Conservation (phyloP, 495 filamentous ascomycete species). For the Aspergillus saccharolyticus region DNA sequence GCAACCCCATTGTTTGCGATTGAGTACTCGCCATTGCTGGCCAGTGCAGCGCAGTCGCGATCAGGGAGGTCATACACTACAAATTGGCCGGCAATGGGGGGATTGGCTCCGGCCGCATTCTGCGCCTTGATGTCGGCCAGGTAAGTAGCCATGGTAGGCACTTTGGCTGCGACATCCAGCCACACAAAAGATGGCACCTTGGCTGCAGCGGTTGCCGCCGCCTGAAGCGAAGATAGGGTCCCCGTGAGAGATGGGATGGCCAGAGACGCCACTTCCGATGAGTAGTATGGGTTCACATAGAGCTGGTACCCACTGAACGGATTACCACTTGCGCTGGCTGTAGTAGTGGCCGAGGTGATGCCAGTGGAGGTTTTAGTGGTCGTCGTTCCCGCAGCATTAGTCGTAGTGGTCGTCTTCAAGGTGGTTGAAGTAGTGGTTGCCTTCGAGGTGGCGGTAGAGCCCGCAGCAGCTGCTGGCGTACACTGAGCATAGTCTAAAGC, state of each 20-base stretch:
- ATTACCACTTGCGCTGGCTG: slow-evolving; percentile 36
- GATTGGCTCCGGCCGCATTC: slow-evolving; percentile 49
- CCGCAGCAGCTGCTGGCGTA: neutral
- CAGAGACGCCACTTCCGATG: slow-evolving; percentile 46
- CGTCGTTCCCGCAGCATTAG: slow-evolving; percentile 13
- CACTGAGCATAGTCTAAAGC: neutral
- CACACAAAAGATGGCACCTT: slow-evolving; percentile 65
- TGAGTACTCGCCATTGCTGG: slow-evolving; percentile 70
- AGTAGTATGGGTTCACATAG: slow-evolving; percentile 55
- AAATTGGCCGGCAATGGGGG: slow-evolving; percentile 47
- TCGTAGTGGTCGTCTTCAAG: slow-evolving; percentile 1
- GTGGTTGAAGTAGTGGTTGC: no score
- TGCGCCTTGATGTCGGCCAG: slow-evolving; percentile 51
- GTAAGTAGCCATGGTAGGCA: slow-evolving; percentile 52
- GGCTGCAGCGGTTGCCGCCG: slow-evolving; percentile 48
- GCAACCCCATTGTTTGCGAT: slow-evolving; percentile 53
- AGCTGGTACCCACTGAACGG: slow-evolving; percentile 39
- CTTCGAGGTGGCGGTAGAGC: no score
- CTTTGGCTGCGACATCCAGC: slow-evolving; percentile 61
- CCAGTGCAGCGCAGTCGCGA: slow-evolving; percentile 71
- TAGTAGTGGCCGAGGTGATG: slow-evolving; percentile 7
- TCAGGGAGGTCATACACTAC: slow-evolving; percentile 76
- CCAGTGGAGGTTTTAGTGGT: slow-evolving; percentile 10
- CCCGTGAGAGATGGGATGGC: slow-evolving; percentile 48
- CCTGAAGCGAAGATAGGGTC: slow-evolving; percentile 21